Conservation (phyloP, 2,329 filamentous ascomycete species). For the Epichloe festucae region DNA sequence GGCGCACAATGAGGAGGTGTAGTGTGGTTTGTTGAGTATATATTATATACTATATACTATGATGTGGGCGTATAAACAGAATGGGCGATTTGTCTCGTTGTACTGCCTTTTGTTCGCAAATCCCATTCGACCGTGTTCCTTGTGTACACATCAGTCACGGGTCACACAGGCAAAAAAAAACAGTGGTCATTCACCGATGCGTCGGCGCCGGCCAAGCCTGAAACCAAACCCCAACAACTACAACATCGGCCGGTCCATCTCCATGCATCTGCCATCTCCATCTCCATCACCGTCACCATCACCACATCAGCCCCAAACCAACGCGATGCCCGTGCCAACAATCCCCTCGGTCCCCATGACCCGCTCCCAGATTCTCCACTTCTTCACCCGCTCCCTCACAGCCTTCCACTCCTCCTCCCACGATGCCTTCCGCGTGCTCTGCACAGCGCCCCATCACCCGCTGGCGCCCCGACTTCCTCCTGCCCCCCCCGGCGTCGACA, state of each 20-base stretch:
- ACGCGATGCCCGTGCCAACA: neutral
- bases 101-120: no score
- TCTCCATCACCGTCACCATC: no score
- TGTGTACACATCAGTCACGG: no score
- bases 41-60: no score
- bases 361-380: constrained; percentile 18
- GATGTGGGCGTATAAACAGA: neutral
- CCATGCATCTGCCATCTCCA: no score
- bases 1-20: constrained; percentile 21
- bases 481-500: constrained; percentile 1
- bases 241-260: neutral
- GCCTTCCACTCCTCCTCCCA: constrained; percentile 29
- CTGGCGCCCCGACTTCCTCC: neutral
- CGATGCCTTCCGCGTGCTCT: constrained; percentile 32
- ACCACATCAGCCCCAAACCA: neutral
- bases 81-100: neutral
- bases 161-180: no score
- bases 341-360: neutral
- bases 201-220: no score
- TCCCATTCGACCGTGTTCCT: no score
- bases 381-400: constrained; percentile 31
- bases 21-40: neutral
- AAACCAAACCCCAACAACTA: neutral
- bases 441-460: constrained; percentile 15
- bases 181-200: no score